These are phyloP conservation scores for Microbotryum saponariae DNA, from an alignment of 1,284 basidiomycete genomes.

Conservation along the genomic window DNA sequence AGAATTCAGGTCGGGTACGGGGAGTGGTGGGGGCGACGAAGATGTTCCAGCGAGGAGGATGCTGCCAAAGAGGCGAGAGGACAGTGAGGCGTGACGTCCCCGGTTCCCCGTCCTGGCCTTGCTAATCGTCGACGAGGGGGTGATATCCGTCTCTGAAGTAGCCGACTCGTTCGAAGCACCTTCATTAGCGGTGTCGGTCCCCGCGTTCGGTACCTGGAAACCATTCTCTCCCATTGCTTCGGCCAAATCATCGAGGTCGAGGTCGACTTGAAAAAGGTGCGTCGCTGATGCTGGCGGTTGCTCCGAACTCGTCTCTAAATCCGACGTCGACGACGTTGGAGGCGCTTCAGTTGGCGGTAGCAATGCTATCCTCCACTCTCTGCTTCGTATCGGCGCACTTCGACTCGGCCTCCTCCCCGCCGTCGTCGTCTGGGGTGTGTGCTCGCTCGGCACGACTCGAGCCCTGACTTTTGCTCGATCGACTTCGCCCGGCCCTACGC, in stretches of 20 bases:
- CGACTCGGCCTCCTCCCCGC: neutral
- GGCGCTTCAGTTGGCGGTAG: conserved; percentile 1
- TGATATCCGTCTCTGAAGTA: neutral
- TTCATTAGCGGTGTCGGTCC: neutral
- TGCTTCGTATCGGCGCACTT: neutral
- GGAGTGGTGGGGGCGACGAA: neutral
- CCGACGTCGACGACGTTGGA: too few species aligned
- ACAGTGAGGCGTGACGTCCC: conserved; percentile 23
- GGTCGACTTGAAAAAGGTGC: conserved; percentile 11
- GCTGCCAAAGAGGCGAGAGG: conserved; percentile 24
- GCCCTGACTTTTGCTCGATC: conserved; percentile 21
- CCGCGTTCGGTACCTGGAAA: conserved; percentile 16
- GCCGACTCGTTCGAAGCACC: neutral
- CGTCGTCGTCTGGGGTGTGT: neutral
- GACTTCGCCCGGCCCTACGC: conserved; percentile 16
- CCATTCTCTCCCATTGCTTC: conserved; percentile 31
- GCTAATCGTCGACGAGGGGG: neutral
- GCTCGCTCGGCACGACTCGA: neutral
- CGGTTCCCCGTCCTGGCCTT: neutral
- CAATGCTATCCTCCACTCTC: conserved; percentile 17
- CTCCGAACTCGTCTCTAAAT: neutral
- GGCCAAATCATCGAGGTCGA: conserved; percentile 27
- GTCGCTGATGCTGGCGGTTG: neutral
- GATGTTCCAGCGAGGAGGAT: neutral
- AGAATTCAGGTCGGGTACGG: neutral